A percentile compares a stretch with the other conserved stretches of the same genome.
Evolutionary conservation across 1,284 basidiomycete species (phyloP).

Genomic region (Irpex sp.): DNA sequence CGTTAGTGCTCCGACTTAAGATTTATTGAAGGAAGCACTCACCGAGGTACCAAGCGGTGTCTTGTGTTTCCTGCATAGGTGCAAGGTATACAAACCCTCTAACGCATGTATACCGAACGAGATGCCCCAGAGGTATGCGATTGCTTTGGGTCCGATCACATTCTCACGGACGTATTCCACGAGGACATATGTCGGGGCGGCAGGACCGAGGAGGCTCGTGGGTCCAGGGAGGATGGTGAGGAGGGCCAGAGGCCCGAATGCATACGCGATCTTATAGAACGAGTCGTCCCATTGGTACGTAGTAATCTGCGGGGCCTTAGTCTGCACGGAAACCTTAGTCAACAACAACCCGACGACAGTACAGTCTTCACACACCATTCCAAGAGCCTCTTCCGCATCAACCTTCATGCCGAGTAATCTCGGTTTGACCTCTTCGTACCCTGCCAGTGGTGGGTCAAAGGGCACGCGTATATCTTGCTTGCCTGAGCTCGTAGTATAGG

Average conservation of each 20-base stretch:
- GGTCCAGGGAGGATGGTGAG: slow-evolving; percentile 10
- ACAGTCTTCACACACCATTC: slow-evolving; percentile 52
- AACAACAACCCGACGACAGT: not conserved
- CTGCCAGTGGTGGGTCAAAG: slow-evolving; percentile 65
- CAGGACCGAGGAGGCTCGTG: slow-evolving; percentile 3
- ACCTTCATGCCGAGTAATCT: slow-evolving; percentile 72
- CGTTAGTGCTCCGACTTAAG: not conserved
- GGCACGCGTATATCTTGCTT: slow-evolving; percentile 44
- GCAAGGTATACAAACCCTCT: slow-evolving; percentile 51
- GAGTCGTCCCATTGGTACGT: slow-evolving; percentile 39
- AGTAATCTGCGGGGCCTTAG: slow-evolving; percentile 57
- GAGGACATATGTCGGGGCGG: slow-evolving; percentile 9
- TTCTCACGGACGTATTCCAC: not conserved
- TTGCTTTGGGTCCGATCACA: not conserved
- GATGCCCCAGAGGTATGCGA: slow-evolving; percentile 18
- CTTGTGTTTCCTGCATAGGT: slow-evolving; percentile 52
- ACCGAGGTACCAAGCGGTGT: slow-evolving; percentile 53
- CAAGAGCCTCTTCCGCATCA: slow-evolving; percentile 66
- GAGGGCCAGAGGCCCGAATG: slow-evolving; percentile 29
- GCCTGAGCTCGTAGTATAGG: slow-evolving; percentile 51
- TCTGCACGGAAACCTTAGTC: slow-evolving; percentile 32
- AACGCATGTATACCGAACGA: slow-evolving; percentile 41
- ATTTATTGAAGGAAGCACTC: slow-evolving; percentile 25
- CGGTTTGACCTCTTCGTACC: slow-evolving; percentile 79
- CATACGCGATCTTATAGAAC: slow-evolving; percentile 23